Conservation (phyloP, 163 green algal species). For the Chloromonas sp. region DNA sequence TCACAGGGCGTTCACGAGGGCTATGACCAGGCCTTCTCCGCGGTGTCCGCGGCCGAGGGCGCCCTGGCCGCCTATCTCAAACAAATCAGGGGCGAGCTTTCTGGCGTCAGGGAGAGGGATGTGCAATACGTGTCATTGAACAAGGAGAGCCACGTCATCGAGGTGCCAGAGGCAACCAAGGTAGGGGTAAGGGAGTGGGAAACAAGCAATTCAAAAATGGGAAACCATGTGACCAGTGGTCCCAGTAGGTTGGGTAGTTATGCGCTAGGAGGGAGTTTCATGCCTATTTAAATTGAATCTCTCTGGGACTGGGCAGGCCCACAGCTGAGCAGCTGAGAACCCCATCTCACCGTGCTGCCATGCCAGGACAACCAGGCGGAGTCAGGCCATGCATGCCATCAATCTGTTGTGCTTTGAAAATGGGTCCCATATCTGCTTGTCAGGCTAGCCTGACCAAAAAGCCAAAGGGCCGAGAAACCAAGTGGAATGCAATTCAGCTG, state of each 20-base stretch:
- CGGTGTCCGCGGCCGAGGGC: slow-evolving; percentile 35
- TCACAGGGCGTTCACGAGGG: slow-evolving; percentile 51
- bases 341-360: not conserved
- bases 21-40: slow-evolving; percentile 59
- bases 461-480: not conserved
- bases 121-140: slow-evolving; percentile 69
- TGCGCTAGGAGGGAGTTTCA: not conserved
- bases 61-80: slow-evolving; percentile 51
- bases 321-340: not conserved
- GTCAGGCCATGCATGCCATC: too few relatives aligned
- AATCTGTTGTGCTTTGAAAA: too few relatives aligned
- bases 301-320: not conserved
- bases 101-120: slow-evolving; percentile 7
- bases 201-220: too few relatives aligned
- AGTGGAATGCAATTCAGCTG: too few relatives aligned
- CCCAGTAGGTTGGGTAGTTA: not conserved
- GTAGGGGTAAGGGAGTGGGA: not conserved
- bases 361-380: not conserved
- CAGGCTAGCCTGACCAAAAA: too few relatives aligned
- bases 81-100: slow-evolving; percentile 30
- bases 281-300: not conserved
- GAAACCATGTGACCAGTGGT: too few relatives aligned
- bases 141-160: slow-evolving; percentile 86
- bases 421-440: too few relatives aligned
- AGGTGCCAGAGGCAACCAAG: slow-evolving; percentile 68